Evolutionary conservation across 257 asterid species (phyloP).

Genomic region (Solanum ahanhuiri): DNA sequence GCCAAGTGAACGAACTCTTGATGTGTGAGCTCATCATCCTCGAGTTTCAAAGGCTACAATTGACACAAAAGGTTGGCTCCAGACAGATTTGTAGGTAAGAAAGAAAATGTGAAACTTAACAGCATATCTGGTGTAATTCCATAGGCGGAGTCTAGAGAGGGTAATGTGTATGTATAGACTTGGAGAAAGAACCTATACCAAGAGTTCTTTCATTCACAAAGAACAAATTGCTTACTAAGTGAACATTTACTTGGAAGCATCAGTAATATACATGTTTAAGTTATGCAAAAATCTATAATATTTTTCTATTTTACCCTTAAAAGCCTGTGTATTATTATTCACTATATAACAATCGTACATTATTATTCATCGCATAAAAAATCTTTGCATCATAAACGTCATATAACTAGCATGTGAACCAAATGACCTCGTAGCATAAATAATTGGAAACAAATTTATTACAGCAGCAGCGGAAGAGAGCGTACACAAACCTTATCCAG

Average conservation of each 20-base stretch:
- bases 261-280: background rate
- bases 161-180: background rate
- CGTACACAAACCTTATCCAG: fast-evolving
- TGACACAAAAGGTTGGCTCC: background rate
- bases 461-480: background rate
- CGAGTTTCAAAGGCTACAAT: background rate
- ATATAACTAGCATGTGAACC: no score
- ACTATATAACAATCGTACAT: background rate
- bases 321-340: background rate
- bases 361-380: no score
- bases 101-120: background rate
- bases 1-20: background rate
- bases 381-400: no score
- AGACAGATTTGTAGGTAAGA: background rate
- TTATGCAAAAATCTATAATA: background rate
- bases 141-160: background rate
- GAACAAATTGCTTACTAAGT: background rate
- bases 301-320: background rate
- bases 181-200: background rate
- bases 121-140: background rate
- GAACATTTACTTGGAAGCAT: background rate
- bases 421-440: no score
- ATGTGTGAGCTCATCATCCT: background rate
- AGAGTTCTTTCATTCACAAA: background rate
- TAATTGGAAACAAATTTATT: no score